Evolutionary conservation across 768 basidiomycete genomes (phyloP).

Genomic region (Boletus rubroflammeus): DNA sequence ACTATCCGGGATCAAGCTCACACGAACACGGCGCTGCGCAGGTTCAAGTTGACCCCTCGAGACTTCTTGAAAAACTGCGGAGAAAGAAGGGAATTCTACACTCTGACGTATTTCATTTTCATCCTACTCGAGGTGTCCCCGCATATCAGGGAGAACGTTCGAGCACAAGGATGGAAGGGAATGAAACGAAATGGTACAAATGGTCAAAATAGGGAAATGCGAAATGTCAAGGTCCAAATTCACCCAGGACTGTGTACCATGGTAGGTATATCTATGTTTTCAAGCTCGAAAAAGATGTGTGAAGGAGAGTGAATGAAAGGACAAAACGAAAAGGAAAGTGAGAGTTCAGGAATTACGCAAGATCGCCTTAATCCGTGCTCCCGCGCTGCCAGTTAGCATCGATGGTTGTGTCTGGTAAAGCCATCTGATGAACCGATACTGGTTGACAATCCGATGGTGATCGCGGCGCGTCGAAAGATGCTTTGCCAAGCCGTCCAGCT

Average conservation of each 20-base stretch:
- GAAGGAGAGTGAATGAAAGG: not conserved
- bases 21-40: not conserved
- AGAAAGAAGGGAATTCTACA: not conserved
- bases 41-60: not conserved
- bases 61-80: not conserved
- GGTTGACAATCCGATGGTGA: slow-evolving; percentile 17
- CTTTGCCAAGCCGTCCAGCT: slow-evolving; percentile 19
- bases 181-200: not conserved
- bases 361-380: slow-evolving; percentile 10
- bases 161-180: not conserved
- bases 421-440: slow-evolving; percentile 4
- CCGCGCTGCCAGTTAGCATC: slow-evolving; percentile 22
- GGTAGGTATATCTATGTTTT: not conserved
- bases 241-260: not conserved
- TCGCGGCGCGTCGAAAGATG: slow-evolving; percentile 16
- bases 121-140: not conserved
- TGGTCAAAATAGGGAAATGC: not conserved
- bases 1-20: not conserved
- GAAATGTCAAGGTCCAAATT: not conserved
- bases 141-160: not conserved
- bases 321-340: slow-evolving; percentile 12
- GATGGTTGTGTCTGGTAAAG: slow-evolving; percentile 6
- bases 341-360: not conserved
- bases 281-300: not conserved
- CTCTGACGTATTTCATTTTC: not conserved